phyloP scores from a whole-genome alignment of 345 rosid species.

The Limnanthes douglasii region DNA sequence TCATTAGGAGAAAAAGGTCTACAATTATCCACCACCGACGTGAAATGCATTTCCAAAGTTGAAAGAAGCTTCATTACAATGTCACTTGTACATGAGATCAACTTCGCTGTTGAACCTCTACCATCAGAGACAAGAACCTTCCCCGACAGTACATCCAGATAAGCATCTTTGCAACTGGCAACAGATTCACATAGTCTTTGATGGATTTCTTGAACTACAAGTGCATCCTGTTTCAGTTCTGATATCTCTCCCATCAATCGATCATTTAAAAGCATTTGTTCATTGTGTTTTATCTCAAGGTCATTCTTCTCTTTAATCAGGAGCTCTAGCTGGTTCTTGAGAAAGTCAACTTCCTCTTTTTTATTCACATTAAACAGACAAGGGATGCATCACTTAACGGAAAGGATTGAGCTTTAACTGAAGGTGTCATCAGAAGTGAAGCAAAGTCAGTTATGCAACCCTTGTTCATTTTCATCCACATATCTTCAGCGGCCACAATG shows the following conservation, averaged over 20 bases:
- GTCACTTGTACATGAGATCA: constrained; percentile 35
- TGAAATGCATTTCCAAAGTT: constrained; percentile 39
- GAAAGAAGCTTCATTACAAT: constrained; percentile 43
- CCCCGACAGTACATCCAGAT: constrained; percentile 28
- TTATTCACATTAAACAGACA: too few species aligned
- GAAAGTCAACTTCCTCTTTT: constrained; percentile 42
- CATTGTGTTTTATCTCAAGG: constrained; percentile 49
- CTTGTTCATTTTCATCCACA: constrained; percentile 85
- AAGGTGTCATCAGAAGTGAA: constrained; percentile 58
- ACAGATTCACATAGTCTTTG: constrained; percentile 29
- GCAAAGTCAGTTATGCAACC: constrained; percentile 80
- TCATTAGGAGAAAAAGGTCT: constrained; percentile 8
- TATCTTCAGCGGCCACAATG: constrained; percentile 84
- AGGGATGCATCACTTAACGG: constrained; percentile 31
- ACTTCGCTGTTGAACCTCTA: constrained; percentile 31
- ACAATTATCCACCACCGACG: constrained; percentile 16
- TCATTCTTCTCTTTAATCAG: constrained; percentile 41
- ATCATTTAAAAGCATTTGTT: constrained; percentile 33
- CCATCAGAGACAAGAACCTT: constrained; percentile 36
- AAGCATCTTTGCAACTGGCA: constrained; percentile 33
- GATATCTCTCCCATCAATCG: constrained; percentile 42
- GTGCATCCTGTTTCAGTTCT: constrained; percentile 41
- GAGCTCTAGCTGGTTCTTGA: constrained; percentile 42
- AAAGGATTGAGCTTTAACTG: constrained; percentile 48
- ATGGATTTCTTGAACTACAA: constrained; percentile 27